Conservation (phyloP, 192 early-diverging fungal genomes). For the Phycomyces blakesleeanus region DNA sequence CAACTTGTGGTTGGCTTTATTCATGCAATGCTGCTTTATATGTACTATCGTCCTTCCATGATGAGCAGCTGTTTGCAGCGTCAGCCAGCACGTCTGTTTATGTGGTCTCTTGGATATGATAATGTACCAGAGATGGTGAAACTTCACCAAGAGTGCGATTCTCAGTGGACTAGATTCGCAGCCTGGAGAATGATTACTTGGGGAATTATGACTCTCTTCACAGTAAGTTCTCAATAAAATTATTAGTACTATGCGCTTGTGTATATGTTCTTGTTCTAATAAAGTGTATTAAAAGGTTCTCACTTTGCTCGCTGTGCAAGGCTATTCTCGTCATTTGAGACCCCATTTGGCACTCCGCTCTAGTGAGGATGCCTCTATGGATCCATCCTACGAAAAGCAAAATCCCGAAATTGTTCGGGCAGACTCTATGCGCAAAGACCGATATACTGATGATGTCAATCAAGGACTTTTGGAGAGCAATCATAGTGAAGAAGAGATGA, state of each 20-base stretch:
- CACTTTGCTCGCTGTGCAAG: background rate
- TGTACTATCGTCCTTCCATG: conserved; percentile 1
- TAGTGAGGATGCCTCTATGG: too few relatives aligned
- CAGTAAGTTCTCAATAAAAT: background rate
- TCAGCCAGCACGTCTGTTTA: conserved; percentile 6
- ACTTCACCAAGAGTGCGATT: background rate
- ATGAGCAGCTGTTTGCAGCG: conserved; percentile 18
- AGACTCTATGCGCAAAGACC: background rate
- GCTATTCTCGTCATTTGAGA: background rate
- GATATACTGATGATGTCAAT: background rate
- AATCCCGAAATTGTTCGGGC: too few relatives aligned
- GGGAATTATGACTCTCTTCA: background rate
- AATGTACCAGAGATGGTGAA: background rate
- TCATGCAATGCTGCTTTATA: conserved; percentile 11
- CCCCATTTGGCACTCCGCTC: too few relatives aligned
- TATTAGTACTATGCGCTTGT: too few relatives aligned
- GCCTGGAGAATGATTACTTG: conserved; percentile 4
- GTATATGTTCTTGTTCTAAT: background rate
- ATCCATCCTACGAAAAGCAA: too few relatives aligned
- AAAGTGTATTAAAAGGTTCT: background rate
- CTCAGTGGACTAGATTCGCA: conserved; percentile 13
- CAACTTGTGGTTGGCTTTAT: conserved; percentile 16
- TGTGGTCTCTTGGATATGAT: conserved; percentile 8
- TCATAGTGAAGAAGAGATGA: background rate
- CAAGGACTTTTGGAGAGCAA: background rate